These are phyloP conservation scores for Globisporangium alternatum DNA, from an alignment of 352 stramenopile genomes.

Conservation along the genomic window DNA sequence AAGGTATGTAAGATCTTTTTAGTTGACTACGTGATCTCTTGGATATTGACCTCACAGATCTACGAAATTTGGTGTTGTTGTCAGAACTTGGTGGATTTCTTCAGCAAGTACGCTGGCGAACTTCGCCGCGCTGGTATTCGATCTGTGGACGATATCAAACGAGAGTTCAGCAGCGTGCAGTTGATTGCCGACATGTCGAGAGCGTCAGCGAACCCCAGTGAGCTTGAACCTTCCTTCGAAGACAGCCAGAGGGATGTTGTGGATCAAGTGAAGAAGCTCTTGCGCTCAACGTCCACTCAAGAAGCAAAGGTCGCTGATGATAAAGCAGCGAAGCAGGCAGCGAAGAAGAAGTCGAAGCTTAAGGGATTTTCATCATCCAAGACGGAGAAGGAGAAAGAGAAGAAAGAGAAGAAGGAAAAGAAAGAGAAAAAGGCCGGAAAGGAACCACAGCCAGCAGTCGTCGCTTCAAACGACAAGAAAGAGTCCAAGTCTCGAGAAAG, in stretches of 20 bases:
- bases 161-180: conserved; percentile 54
- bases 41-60: not conserved
- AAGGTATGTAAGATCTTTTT: conserved; percentile 29
- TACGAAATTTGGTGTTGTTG: not conserved
- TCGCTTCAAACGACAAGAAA: conserved; percentile 30
- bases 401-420: conserved; percentile 28
- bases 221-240: conserved; percentile 16
- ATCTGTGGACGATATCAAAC: conserved; percentile 60
- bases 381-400: conserved; percentile 31
- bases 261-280: conserved; percentile 58
- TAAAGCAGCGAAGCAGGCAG: conserved; percentile 21
- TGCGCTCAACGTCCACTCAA: conserved; percentile 59
- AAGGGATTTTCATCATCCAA: conserved; percentile 32
- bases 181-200: conserved; percentile 46
- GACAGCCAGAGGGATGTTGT: conserved; percentile 30
- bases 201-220: conserved; percentile 24
- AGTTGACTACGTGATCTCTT: not conserved
- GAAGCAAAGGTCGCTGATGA: conserved; percentile 34
- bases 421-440: conserved; percentile 29
- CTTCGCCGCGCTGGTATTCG: conserved; percentile 71
- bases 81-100: conserved; percentile 67
- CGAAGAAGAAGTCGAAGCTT: conserved; percentile 39
- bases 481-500: conserved; percentile 31
- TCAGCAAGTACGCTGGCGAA: conserved; percentile 62
- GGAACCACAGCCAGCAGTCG: conserved; percentile 9